These are phyloP conservation scores for Oryza glumipatula DNA, from an alignment of 176 grass and related monocot species.

Conservation along the genomic window DNA sequence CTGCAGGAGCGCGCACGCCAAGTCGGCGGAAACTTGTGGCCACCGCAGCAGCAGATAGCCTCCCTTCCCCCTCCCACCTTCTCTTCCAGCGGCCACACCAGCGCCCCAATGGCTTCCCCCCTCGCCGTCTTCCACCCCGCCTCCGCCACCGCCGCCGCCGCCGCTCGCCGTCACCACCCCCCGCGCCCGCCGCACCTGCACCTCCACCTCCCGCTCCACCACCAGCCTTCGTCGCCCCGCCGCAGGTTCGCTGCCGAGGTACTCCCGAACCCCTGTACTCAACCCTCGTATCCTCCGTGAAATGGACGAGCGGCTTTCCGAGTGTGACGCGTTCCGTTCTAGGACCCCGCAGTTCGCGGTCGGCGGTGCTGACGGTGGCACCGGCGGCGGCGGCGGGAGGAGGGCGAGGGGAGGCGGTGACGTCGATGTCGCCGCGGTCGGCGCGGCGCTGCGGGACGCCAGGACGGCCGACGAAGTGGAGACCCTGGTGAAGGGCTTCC, in stretches of 20 bases:
- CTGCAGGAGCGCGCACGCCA: neutral
- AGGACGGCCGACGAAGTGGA: conserved; percentile 67
- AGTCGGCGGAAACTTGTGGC: neutral
- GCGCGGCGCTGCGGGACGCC: conserved; percentile 47
- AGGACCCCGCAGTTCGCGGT: conserved; percentile 32
- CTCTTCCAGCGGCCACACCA: conserved; percentile 31
- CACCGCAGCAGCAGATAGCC: conserved; percentile 33
- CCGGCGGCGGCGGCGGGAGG: neutral
- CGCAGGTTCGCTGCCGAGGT: conserved; percentile 36
- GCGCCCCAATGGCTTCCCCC: conserved; percentile 38
- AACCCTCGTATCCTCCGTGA: neutral
- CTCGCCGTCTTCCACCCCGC: conserved; percentile 29
- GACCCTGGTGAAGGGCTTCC: conserved; percentile 39
- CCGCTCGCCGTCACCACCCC: neutral
- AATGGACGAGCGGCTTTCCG: neutral
- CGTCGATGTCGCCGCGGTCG: conserved; percentile 62
- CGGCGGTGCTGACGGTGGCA: neutral
- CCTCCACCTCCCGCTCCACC: neutral
- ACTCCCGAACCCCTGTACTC: conserved; percentile 15
- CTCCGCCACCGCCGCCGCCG: neutral
- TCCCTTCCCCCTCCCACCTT: neutral
- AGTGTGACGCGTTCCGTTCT: conserved; percentile 42
- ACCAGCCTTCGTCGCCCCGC: neutral
- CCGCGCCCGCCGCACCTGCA: neutral
- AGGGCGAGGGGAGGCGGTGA: conserved; percentile 14